phyloP scores from a whole-genome alignment of 73 alveolate species.

The Halteria grandinella region DNA sequence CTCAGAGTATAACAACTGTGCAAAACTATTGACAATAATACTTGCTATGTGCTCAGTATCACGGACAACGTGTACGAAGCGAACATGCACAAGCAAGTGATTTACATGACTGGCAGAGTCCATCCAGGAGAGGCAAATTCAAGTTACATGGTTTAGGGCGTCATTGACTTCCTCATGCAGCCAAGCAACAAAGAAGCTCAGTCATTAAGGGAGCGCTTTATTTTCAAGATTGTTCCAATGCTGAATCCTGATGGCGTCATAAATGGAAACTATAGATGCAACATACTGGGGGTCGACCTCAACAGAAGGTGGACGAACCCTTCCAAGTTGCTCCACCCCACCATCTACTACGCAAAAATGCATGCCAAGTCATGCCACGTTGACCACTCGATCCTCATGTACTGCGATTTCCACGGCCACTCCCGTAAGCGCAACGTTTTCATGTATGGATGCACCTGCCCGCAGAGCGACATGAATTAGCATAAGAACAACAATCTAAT shows the following conservation, averaged over 20 bases:
- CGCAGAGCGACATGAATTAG: slow-evolving; percentile 78
- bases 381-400: slow-evolving; percentile 94
- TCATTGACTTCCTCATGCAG: slow-evolving; percentile 85
- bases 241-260: slow-evolving; percentile 99
- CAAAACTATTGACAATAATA: background rate
- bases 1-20: slow-evolving; percentile 16
- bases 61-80: slow-evolving; percentile 39
- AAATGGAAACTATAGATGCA: slow-evolving; percentile 96
- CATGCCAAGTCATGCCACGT: slow-evolving; percentile 91
- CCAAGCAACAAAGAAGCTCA: slow-evolving; percentile 88
- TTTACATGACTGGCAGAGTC: slow-evolving; percentile 75
- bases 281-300: slow-evolving; percentile 98
- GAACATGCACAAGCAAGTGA: slow-evolving; percentile 67
- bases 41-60: slow-evolving; percentile 10
- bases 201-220: slow-evolving; percentile 72
- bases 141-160: slow-evolving; percentile 85
- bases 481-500: slow-evolving; percentile 91
- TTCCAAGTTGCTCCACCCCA: slow-evolving; percentile 83
- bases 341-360: slow-evolving; percentile 85
- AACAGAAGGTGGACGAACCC: slow-evolving; percentile 99
- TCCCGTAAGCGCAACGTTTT: slow-evolving; percentile 95
- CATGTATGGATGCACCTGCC: slow-evolving; percentile 90
- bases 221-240: slow-evolving; percentile 98
- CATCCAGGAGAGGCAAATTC: slow-evolving; percentile 94
- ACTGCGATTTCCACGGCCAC: slow-evolving; percentile 99